phyloP scores from a whole-genome alignment of 108 stramenopile genomes.

The Nannochloropsis granulata region DNA sequence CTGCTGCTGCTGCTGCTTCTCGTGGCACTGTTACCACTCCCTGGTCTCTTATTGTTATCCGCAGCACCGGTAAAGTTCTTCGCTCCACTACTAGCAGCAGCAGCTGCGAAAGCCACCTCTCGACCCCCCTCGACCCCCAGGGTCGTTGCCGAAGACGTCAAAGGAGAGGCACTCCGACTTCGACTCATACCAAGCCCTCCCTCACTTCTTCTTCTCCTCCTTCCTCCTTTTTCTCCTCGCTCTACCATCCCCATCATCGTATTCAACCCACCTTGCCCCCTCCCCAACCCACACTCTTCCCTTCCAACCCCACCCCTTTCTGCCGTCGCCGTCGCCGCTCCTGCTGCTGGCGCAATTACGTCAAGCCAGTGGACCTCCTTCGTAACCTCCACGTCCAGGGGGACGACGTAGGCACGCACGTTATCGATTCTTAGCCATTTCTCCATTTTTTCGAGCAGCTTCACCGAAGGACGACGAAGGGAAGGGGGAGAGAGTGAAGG shows the following conservation, averaged over 20 bases:
- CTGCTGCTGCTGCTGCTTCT: background rate
- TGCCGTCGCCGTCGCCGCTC: background rate
- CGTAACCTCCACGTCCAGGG: background rate
- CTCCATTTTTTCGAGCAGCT: background rate
- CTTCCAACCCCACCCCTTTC: background rate
- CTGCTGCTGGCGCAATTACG: background rate
- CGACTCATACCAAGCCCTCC: background rate
- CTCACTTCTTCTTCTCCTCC: background rate
- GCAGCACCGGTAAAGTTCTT: no score
- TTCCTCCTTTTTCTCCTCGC: background rate
- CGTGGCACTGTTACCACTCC: background rate
- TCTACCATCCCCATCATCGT: background rate
- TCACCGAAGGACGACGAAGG: background rate
- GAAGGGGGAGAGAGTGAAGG: no score
- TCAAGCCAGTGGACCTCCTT: background rate
- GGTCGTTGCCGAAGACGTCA: background rate
- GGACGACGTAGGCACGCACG: background rate
- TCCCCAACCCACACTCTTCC: no score
- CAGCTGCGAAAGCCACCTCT: background rate
- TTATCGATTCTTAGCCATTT: background rate
- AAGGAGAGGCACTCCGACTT: background rate
- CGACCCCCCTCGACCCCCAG: background rate
- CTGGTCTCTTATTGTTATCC: background rate
- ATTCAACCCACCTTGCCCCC: background rate
- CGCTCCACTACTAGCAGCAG: background rate